These are phyloP conservation scores for Myriangium duriaei DNA, from an alignment of 2,329 filamentous ascomycete species.

Conservation along the genomic window DNA sequence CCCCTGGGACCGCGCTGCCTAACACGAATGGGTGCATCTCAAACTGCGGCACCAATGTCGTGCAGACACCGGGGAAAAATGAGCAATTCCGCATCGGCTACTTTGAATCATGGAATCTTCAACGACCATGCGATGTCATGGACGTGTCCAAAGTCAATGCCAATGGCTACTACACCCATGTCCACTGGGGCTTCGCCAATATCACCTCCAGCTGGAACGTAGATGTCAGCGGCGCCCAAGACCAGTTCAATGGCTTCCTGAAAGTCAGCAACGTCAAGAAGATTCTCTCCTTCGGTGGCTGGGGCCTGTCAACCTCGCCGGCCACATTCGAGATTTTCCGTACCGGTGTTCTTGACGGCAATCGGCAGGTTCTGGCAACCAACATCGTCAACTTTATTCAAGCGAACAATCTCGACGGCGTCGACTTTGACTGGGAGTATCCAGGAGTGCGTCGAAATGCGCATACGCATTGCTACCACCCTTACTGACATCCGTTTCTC, in stretches of 20 bases:
- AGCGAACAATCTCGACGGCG: conserved; percentile 19
- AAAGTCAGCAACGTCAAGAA: conserved; percentile 20
- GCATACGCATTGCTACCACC: conserved; percentile 17
- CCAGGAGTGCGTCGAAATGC: no score
- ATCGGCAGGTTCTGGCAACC: conserved; percentile 21
- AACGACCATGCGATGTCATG: conserved; percentile 23
- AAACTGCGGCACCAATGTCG: conserved; percentile 13
- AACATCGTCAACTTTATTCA: conserved; percentile 18
- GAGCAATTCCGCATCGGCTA: conserved; percentile 20
- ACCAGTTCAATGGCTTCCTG: conserved; percentile 25
- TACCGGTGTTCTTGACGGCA: conserved; percentile 23
- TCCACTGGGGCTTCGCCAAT: conserved; percentile 27
- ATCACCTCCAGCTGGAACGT: neutral
- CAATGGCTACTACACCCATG: conserved; percentile 7
- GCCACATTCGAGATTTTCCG: conserved; percentile 28
- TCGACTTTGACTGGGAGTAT: conserved; percentile 40
- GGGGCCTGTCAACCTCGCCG: conserved; percentile 28
- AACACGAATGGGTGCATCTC: conserved; percentile 28
- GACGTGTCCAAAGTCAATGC: conserved; percentile 13
- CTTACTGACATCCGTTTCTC: no score
- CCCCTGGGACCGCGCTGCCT: conserved; percentile 27
- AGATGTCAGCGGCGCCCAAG: neutral
- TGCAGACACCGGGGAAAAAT: conserved; percentile 13
- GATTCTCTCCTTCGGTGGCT: conserved; percentile 34
- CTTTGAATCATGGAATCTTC: conserved; percentile 21